Evolutionary conservation across 495 filamentous ascomycete species (phyloP).

Genomic region (Rostrohypoxylon terebratum): DNA sequence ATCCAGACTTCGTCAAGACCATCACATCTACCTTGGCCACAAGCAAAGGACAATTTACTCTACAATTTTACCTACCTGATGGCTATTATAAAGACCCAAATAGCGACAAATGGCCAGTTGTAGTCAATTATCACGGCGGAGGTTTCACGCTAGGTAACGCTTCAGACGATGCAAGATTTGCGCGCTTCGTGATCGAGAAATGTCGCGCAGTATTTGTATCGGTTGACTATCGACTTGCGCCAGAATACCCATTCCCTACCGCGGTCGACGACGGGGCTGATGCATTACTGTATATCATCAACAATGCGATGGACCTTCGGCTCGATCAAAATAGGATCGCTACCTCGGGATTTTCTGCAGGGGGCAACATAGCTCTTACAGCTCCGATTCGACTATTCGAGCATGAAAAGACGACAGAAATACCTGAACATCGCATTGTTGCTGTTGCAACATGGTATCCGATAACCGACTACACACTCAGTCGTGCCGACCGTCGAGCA

Average conservation of each 20-base stretch:
- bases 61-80: constrained; percentile 84
- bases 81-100: constrained; percentile 66
- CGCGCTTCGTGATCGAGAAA: constrained; percentile 60
- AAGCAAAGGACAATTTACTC: constrained; percentile 65
- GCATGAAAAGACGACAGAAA: constrained; percentile 33
- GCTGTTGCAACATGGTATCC: constrained; percentile 82
- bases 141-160: constrained; percentile 79
- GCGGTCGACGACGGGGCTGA: constrained; percentile 82
- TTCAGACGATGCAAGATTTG: constrained; percentile 80
- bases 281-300: constrained; percentile 73
- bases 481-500: constrained; percentile 77
- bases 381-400: constrained; percentile 74
- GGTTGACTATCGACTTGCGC: constrained; percentile 82
- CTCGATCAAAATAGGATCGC: constrained; percentile 66
- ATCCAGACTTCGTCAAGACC: constrained; percentile 71
- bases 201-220: constrained; percentile 72
- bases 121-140: constrained; percentile 83
- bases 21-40: constrained; percentile 71
- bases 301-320: constrained; percentile 64
- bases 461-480: constrained; percentile 81
- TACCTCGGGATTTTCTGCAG: constrained; percentile 86
- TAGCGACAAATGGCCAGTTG: constrained; percentile 67
- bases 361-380: constrained; percentile 86
- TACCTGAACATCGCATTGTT: constrained; percentile 51
- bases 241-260: constrained; percentile 80